Evolutionary conservation across 2,329 filamentous ascomycete species (phyloP).

Genomic region (Alternaria solani): DNA sequence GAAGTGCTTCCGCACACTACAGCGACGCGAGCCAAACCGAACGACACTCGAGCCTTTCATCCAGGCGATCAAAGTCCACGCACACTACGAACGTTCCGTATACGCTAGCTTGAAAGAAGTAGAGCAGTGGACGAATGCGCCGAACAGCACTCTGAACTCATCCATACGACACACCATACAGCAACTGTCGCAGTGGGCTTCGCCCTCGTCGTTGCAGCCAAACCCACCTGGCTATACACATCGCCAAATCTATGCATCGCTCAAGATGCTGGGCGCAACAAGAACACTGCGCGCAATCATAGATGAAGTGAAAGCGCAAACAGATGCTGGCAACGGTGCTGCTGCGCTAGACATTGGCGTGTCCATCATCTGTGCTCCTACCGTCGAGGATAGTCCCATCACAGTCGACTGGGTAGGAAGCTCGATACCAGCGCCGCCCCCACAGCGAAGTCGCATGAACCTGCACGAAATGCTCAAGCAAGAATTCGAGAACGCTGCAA

Average conservation of each 20-base stretch:
- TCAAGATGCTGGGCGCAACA: conserved; percentile 69
- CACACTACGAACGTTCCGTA: conserved; percentile 67
- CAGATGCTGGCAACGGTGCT: conserved; percentile 65
- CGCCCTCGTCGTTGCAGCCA: conserved; percentile 58
- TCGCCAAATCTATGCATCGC: conserved; percentile 69
- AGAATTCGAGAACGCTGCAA: conserved; percentile 66
- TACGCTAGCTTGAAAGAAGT: conserved; percentile 72
- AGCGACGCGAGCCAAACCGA: conserved; percentile 71
- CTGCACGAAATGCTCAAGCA: conserved; percentile 67
- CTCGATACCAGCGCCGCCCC: conserved; percentile 32
- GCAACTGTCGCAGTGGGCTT: conserved; percentile 72
- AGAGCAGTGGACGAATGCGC: conserved; percentile 69
- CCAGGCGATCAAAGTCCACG: conserved; percentile 67
- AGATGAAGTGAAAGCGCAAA: conserved; percentile 72
- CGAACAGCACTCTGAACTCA: conserved; percentile 64
- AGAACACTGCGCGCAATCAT: conserved; percentile 68
- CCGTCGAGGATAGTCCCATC: conserved; percentile 49
- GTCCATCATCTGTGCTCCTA: conserved; percentile 73
- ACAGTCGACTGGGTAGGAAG: conserved; percentile 46
- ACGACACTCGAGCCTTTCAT: conserved; percentile 75
- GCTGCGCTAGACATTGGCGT: conserved; percentile 74
- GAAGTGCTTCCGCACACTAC: conserved; percentile 70
- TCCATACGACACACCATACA: conserved; percentile 69
- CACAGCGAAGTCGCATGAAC: conserved; percentile 56
- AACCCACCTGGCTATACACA: conserved; percentile 74